Evolutionary conservation across 768 basidiomycete species (phyloP).

Genomic region (Boletus reticulatus): DNA sequence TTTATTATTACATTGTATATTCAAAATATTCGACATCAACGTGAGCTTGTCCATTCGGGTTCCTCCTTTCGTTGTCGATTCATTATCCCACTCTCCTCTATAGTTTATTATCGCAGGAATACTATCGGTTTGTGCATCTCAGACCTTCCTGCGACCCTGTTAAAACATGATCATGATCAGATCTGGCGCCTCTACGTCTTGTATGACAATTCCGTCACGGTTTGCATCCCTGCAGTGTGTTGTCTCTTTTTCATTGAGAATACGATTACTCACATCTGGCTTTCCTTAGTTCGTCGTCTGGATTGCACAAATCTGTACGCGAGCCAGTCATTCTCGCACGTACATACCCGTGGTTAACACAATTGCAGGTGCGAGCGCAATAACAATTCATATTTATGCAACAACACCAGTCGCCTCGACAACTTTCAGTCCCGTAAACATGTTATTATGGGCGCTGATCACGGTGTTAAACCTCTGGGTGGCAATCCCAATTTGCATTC

Average conservation of each 20-base stretch:
- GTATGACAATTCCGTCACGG: slow-evolving; percentile 5
- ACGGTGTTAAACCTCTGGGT: slow-evolving; percentile 13
- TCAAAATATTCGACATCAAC: slow-evolving; percentile 11
- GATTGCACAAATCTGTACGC: slow-evolving; percentile 18
- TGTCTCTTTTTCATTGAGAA: background rate
- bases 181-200: slow-evolving; percentile 25
- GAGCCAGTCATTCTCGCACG: background rate
- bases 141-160: background rate
- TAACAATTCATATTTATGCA: background rate
- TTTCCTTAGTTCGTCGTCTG: slow-evolving; percentile 18
- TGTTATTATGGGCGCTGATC: slow-evolving; percentile 14
- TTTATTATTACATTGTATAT: no score
- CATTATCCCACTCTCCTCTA: background rate
- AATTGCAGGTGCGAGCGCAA: slow-evolving; percentile 6
- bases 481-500: slow-evolving; percentile 14
- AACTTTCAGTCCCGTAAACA: background rate
- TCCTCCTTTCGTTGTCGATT: background rate
- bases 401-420: background rate
- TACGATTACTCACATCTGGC: background rate
- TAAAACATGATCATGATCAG: background rate
- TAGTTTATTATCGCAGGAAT: slow-evolving; percentile 15
- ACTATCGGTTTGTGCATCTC: slow-evolving; percentile 17
- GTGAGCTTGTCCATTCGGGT: slow-evolving; percentile 4
- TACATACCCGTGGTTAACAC: background rate
- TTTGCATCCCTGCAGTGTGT: slow-evolving; percentile 21